Evolutionary conservation across 306 rosid species (phyloP).

Genomic region (Vigna unguiculata): DNA sequence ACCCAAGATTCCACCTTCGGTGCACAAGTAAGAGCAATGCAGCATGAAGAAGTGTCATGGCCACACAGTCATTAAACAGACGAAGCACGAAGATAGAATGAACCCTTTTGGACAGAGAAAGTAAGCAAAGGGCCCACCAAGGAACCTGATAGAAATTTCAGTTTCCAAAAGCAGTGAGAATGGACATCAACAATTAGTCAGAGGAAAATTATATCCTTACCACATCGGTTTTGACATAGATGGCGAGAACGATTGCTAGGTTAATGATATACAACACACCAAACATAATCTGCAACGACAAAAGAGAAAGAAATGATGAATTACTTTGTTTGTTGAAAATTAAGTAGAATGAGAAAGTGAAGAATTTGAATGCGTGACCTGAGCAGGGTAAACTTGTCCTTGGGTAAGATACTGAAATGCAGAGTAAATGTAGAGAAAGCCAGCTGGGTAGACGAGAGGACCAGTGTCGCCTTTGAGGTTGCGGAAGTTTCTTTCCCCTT

Average conservation of each 20-base stretch:
- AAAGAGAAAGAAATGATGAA: slow-evolving; percentile 20
- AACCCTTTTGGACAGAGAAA: slow-evolving; percentile 88
- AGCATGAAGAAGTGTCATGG: slow-evolving; percentile 80
- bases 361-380: slow-evolving; percentile 51
- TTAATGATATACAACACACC: slow-evolving; percentile 77
- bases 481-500: slow-evolving; percentile 83
- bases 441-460: slow-evolving; percentile 96
- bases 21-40: slow-evolving; percentile 70
- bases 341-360: neutral
- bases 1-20: slow-evolving; percentile 85
- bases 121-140: slow-evolving; percentile 83
- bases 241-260: slow-evolving; percentile 68
- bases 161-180: neutral
- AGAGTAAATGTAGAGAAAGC: slow-evolving; percentile 81
- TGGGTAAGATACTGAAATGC: slow-evolving; percentile 68
- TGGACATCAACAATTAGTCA: neutral
- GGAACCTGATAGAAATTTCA: slow-evolving; percentile 69
- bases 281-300: slow-evolving; percentile 74
- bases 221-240: slow-evolving; percentile 81
- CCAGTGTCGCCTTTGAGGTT: slow-evolving; percentile 96
- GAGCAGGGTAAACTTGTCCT: slow-evolving; percentile 82
- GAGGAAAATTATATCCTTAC: slow-evolving; percentile 44
- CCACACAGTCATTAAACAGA: slow-evolving; percentile 88
- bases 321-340: neutral
- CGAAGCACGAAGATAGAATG: slow-evolving; percentile 95